Percentiles rank a stretch among this genome's conserved stretches.
Conservation (phyloP, 2,329 filamentous ascomycete species). For the Arthroderma uncinatum region DNA sequence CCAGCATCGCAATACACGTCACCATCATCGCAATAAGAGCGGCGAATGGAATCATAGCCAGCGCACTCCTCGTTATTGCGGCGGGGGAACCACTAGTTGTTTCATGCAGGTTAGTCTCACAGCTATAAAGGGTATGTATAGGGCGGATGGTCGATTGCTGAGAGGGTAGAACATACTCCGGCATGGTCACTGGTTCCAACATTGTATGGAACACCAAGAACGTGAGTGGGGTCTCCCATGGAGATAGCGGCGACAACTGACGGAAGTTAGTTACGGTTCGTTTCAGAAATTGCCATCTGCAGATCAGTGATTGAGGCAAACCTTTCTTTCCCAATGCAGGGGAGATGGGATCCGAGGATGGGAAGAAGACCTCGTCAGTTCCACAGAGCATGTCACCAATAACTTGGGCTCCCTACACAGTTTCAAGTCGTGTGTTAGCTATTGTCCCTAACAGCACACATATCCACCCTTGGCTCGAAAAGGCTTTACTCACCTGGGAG, state of each 20-base stretch:
- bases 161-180: constrained; percentile 8
- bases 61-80: constrained; percentile 3
- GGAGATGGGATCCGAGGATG: not conserved
- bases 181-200: constrained; percentile 4
- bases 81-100: constrained; percentile 11
- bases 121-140: not conserved
- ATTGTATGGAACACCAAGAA: constrained; percentile 4
- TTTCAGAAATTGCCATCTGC: not conserved
- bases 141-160: too few relatives aligned
- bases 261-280: not conserved
- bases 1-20: constrained; percentile 12
- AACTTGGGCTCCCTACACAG: constrained; percentile 10
- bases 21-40: constrained; percentile 11
- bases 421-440: not conserved
- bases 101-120: not conserved
- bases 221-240: constrained; percentile 10
- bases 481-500: constrained; percentile 7
- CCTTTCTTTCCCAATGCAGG: not conserved
- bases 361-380: constrained; percentile 1
- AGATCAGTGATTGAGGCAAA: not conserved
- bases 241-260: constrained; percentile 9
- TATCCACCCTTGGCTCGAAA: not conserved
- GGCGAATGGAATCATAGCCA: constrained; percentile 4
- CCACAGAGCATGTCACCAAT: constrained; percentile 10
- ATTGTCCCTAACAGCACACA: not conserved